These are phyloP conservation scores for Steccherinum ochraceum DNA, from an alignment of 768 basidiomycete genomes.

Conservation along the genomic window DNA sequence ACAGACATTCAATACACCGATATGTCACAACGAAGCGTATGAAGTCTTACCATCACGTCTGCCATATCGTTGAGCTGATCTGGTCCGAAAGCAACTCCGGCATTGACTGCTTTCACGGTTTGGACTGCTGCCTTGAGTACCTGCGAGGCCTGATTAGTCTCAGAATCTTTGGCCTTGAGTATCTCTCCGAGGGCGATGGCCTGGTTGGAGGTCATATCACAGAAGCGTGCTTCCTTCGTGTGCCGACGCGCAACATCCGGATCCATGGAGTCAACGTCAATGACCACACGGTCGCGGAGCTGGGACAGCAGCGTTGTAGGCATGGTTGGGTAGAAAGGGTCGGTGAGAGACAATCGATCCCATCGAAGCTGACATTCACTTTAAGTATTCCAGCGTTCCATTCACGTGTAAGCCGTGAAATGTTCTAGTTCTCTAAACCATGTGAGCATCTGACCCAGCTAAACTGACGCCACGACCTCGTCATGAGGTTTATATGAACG, in stretches of 20 bases:
- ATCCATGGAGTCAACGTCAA: slow-evolving; percentile 49
- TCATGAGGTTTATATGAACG: no score
- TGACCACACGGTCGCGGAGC: slow-evolving; percentile 26
- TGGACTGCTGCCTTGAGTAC: slow-evolving; percentile 31
- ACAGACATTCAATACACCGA: not conserved
- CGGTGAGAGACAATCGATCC: no score
- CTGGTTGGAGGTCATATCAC: slow-evolving; percentile 47
- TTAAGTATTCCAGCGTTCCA: no score
- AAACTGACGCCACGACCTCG: no score
- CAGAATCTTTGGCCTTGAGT: slow-evolving; percentile 24
- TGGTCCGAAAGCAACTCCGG: no score
- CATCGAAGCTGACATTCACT: no score
- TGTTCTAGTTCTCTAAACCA: no score
- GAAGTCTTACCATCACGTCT: not conserved
- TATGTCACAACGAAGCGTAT: no score
- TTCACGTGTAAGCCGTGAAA: no score
- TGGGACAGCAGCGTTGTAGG: slow-evolving; percentile 31
- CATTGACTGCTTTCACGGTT: no score
- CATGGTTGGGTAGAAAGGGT: no score
- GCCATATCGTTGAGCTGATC: slow-evolving; percentile 29
- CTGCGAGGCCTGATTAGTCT: slow-evolving; percentile 26
- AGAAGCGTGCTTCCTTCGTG: slow-evolving; percentile 25
- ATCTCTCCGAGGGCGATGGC: slow-evolving; percentile 34
- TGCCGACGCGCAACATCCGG: slow-evolving; percentile 31
- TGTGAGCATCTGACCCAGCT: no score